A percentile compares a stretch with the other conserved stretches of the same genome.
These are phyloP conservation scores for Pilatotrama ljubarskyi DNA, from an alignment of 768 basidiomycete species.

Conservation along the genomic window DNA sequence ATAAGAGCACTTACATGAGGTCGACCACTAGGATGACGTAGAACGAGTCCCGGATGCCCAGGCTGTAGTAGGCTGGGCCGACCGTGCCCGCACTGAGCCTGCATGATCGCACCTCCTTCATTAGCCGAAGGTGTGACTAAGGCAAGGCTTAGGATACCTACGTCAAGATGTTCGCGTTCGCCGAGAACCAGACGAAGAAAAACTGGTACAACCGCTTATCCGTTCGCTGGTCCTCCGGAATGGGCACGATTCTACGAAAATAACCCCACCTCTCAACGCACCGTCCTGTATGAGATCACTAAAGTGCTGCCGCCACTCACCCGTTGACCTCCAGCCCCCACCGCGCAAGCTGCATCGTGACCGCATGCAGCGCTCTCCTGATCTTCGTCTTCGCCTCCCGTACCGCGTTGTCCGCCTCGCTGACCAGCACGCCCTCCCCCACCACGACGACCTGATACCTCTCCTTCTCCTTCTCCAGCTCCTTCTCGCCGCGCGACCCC, in stretches of 20 bases:
- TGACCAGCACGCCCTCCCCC: conserved; percentile 1
- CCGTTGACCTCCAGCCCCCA: conserved; percentile 28
- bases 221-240: conserved; percentile 46
- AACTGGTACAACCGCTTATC: conserved; percentile 62
- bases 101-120: too few relatives aligned
- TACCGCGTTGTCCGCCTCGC: conserved; percentile 13
- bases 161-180: conserved; percentile 65
- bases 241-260: conserved; percentile 51
- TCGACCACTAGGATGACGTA: conserved; percentile 46
- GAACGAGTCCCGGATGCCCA: conserved; percentile 47
- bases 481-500: not conserved
- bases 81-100: conserved; percentile 52
- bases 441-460: not conserved
- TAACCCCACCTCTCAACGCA: not conserved
- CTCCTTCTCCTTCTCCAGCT: conserved; percentile 9
- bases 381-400: conserved; percentile 14
- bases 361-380: conserved; percentile 6
- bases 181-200: conserved; percentile 73
- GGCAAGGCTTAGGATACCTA: conserved; percentile 30
- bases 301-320: conserved; percentile 18
- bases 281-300: too few relatives aligned
- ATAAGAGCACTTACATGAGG: conserved; percentile 38
- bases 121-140: not conserved
- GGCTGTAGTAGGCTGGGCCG: conserved; percentile 50
- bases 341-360: conserved; percentile 21